These are phyloP conservation scores for Datura wrightii DNA, from an alignment of 257 asterid species.

Conservation along the genomic window DNA sequence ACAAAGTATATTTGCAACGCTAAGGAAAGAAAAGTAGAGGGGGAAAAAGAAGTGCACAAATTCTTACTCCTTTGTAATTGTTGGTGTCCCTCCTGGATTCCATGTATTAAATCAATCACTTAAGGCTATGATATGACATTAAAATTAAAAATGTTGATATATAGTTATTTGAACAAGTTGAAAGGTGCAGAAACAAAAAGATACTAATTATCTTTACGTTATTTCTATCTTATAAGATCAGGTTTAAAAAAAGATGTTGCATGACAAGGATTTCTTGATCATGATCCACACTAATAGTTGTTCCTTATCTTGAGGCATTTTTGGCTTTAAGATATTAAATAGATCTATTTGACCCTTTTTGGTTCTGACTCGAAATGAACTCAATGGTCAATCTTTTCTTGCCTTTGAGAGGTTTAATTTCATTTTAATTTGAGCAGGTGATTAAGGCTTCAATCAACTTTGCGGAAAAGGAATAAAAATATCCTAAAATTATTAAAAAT, in stretches of 20 bases:
- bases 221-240: neutral
- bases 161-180: neutral
- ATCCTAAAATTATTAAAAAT: too few species aligned
- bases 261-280: slow-evolving; percentile 26
- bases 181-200: neutral
- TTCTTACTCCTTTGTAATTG: slow-evolving; percentile 14
- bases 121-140: slow-evolving; percentile 20
- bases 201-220: slow-evolving; percentile 25
- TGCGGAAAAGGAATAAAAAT: too few species aligned
- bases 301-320: slow-evolving; percentile 21
- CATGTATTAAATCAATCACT: slow-evolving; percentile 23
- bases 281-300: neutral
- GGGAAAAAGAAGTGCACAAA: neutral
- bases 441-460: neutral
- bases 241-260: neutral
- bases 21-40: neutral
- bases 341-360: neutral
- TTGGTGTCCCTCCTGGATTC: slow-evolving; percentile 24
- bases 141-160: neutral
- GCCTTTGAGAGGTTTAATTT: neutral
- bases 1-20: neutral
- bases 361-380: neutral
- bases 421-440: neutral
- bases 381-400: neutral
- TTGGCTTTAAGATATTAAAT: neutral